Conservation (phyloP, 106 monocot genomes). For the Acorus gramineus region DNA sequence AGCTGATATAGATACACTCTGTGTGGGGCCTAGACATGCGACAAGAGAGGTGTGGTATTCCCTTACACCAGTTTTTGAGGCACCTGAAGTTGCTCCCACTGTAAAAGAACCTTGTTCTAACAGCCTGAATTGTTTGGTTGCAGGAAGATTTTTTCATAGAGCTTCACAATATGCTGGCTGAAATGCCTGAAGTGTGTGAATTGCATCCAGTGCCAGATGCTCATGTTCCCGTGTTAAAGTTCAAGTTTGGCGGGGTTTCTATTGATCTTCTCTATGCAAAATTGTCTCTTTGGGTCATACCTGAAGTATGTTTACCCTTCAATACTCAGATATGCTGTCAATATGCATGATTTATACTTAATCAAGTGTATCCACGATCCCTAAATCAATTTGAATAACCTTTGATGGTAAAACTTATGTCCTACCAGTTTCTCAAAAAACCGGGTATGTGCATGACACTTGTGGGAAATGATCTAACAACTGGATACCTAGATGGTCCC, state of each 20-base stretch:
- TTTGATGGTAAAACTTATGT: too few relatives aligned
- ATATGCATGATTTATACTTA: too few relatives aligned
- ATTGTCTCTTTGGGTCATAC: constrained; percentile 69
- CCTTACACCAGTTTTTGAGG: not conserved
- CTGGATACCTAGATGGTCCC: too few relatives aligned
- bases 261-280: constrained; percentile 98
- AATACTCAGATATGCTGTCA: not conserved
- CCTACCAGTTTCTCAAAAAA: too few relatives aligned
- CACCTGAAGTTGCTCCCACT: too few relatives aligned
- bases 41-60: constrained; percentile 60
- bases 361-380: too few relatives aligned
- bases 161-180: constrained; percentile 67
- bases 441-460: too few relatives aligned
- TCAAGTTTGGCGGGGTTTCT: constrained; percentile 80
- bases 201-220: constrained; percentile 97
- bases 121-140: not conserved
- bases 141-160: constrained; percentile 94
- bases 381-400: too few relatives aligned
- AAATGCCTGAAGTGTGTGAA: constrained; percentile 89
- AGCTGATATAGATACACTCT: constrained; percentile 95
- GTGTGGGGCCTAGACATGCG: constrained; percentile 93
- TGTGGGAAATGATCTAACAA: too few relatives aligned
- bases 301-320: constrained; percentile 58
- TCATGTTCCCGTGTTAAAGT: constrained; percentile 88
- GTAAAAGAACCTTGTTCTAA: too few relatives aligned